Conservation (phyloP, 352 stramenopile species). For the Phytophthora lateralis region DNA sequence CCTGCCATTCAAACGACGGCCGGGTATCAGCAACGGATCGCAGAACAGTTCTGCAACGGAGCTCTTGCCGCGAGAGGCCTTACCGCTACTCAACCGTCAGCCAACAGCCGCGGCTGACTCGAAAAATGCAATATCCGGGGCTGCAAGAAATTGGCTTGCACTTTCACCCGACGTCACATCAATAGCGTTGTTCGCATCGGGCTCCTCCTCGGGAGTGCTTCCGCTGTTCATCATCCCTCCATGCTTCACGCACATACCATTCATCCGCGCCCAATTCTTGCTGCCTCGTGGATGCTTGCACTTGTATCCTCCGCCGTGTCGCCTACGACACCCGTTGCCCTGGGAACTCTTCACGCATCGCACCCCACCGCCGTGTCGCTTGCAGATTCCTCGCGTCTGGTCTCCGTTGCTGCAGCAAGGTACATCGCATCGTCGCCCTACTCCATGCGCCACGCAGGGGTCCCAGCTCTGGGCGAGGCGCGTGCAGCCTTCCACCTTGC, state of each 20-base stretch:
- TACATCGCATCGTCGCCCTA: neutral
- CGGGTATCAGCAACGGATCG: conserved; percentile 7
- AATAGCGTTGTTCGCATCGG: no score
- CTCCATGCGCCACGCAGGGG: conserved; percentile 1
- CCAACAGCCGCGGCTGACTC: neutral
- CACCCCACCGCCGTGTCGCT: neutral
- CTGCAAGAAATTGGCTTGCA: conserved; percentile 2
- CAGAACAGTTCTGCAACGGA: conserved; percentile 17
- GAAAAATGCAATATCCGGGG: conserved; percentile 6
- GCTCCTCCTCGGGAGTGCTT: no score
- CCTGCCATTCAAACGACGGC: conserved; percentile 3
- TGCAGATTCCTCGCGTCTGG: conserved; percentile 11
- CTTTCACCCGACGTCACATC: neutral
- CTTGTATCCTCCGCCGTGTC: conserved; percentile 5
- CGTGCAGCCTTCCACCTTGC: neutral
- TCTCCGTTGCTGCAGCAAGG: neutral
- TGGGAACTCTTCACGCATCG: conserved; percentile 1
- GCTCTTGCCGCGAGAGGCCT: neutral
- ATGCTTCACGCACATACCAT: conserved; percentile 9
- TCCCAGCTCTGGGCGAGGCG: neutral
- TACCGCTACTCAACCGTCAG: neutral
- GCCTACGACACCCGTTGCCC: neutral
- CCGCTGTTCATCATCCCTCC: neutral
- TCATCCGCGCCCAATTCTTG: conserved; percentile 7
- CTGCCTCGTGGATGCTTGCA: conserved; percentile 6